phyloP scores from a whole-genome alignment of 2,329 filamentous ascomycete genomes.

The Gnomoniopsis smithogilvyi region DNA sequence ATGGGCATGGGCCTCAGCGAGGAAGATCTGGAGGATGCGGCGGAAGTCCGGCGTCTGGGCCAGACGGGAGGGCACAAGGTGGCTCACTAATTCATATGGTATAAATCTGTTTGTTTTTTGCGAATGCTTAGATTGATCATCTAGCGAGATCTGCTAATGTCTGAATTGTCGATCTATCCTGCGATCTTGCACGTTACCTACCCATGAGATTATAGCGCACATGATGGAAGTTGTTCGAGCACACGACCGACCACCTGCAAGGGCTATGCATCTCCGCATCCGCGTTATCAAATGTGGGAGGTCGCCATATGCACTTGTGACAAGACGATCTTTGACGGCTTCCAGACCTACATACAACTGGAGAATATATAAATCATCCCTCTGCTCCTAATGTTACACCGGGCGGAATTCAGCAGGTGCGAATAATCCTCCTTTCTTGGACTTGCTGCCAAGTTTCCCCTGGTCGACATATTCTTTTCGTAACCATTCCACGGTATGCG shows the following conservation, averaged over 20 bases:
- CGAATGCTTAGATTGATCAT: neutral
- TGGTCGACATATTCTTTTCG: slow-evolving; percentile 39
- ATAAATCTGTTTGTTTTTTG: too few relatives aligned
- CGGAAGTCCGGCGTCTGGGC: slow-evolving; percentile 13
- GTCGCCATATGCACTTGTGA: too few relatives aligned
- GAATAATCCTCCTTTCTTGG: slow-evolving; percentile 34
- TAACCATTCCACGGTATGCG: slow-evolving; percentile 42
- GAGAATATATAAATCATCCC: too few relatives aligned
- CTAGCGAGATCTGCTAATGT: neutral
- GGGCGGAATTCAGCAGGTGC: neutral
- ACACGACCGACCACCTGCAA: too few relatives aligned
- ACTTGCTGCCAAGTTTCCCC: slow-evolving; percentile 45
- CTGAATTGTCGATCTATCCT: too few relatives aligned
- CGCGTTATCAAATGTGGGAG: too few relatives aligned
- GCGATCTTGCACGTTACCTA: too few relatives aligned
- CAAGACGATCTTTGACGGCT: too few relatives aligned
- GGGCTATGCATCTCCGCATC: too few relatives aligned
- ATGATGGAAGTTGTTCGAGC: too few relatives aligned
- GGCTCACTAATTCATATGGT: neutral
- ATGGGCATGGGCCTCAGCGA: slow-evolving; percentile 31
- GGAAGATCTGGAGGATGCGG: slow-evolving; percentile 20
- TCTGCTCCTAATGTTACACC: neutral
- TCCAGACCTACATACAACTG: too few relatives aligned
- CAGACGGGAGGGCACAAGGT: slow-evolving; percentile 3
- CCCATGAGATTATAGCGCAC: too few relatives aligned